These are phyloP conservation scores for Coemansia nantahalensis DNA, from an alignment of 192 early-diverging fungal species.

Conservation along the genomic window DNA sequence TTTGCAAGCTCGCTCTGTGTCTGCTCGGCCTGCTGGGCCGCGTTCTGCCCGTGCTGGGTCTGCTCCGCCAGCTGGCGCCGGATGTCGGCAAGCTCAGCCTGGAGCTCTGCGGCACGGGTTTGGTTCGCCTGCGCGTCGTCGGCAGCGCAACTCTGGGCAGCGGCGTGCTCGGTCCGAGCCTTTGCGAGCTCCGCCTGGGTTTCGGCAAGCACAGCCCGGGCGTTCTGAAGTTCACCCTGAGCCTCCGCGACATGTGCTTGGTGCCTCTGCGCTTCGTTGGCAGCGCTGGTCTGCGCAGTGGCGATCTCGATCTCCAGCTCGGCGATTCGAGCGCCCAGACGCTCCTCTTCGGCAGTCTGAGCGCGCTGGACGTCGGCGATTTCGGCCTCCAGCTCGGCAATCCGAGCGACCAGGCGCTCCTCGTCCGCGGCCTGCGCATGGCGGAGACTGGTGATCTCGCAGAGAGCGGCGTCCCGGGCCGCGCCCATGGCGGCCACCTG, in stretches of 20 bases:
- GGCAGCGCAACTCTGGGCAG: too few species aligned
- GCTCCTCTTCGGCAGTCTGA: neutral
- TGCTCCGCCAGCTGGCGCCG: neutral
- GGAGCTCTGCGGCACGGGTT: too few species aligned
- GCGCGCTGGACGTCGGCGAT: neutral
- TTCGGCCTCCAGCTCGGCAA: slow-evolving; percentile 1
- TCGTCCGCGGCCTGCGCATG: neutral
- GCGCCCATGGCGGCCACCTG: neutral
- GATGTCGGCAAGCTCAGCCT: too few species aligned
- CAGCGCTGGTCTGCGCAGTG: neutral
- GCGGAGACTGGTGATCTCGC: neutral
- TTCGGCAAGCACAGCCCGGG: too few species aligned
- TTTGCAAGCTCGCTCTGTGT: too few species aligned
- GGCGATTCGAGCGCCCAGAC: neutral
- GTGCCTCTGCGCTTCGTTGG: neutral
- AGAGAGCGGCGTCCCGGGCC: too few species aligned
- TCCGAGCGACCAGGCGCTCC: neutral
- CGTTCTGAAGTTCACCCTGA: too few species aligned
- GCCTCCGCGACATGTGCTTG: too few species aligned
- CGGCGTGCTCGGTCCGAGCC: too few species aligned
- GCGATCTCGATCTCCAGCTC: slow-evolving; percentile 1
- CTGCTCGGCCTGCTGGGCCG: neutral
- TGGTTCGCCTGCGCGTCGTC: too few species aligned
- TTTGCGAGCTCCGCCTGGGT: too few species aligned
- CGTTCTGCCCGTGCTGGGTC: neutral